Percentiles rank a stretch among this genome's conserved stretches.
These are phyloP conservation scores for Nicotiana tabacum DNA, from an alignment of 257 asterid genomes.

Conservation along the genomic window DNA sequence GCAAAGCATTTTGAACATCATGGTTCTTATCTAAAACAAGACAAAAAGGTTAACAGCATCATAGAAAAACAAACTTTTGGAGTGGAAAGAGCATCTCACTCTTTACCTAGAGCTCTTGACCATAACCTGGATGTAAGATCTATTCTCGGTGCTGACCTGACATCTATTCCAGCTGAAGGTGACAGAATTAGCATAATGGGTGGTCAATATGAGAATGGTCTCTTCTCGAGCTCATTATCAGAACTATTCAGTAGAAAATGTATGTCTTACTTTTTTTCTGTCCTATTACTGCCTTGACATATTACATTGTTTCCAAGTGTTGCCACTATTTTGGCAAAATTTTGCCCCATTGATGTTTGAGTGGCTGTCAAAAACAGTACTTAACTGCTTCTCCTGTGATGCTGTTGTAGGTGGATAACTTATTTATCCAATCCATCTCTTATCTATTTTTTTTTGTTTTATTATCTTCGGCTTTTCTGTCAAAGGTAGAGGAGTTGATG, in stretches of 20 bases:
- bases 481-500: neutral
- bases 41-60: conserved; percentile 39
- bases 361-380: neutral
- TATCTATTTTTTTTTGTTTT: neutral
- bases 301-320: neutral
- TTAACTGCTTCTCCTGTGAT: neutral
- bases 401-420: neutral
- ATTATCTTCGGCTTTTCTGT: neutral
- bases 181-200: conserved; percentile 55
- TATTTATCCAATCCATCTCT: neutral
- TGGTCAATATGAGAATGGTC: conserved; percentile 72
- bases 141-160: conserved; percentile 39
- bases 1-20: conserved; percentile 52
- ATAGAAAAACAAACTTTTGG: conserved; percentile 53
- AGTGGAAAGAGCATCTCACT: conserved; percentile 51
- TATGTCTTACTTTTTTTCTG: conserved; percentile 32
- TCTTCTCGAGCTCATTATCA: conserved; percentile 91
- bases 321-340: neutral
- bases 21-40: conserved; percentile 50
- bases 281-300: conserved; percentile 2
- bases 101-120: conserved; percentile 70
- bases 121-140: conserved; percentile 51
- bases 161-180: conserved; percentile 54
- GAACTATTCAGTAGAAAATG: conserved; percentile 75
- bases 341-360: neutral